These are phyloP conservation scores for Triadica sebifera DNA, from an alignment of 345 rosid species.

Conservation along the genomic window DNA sequence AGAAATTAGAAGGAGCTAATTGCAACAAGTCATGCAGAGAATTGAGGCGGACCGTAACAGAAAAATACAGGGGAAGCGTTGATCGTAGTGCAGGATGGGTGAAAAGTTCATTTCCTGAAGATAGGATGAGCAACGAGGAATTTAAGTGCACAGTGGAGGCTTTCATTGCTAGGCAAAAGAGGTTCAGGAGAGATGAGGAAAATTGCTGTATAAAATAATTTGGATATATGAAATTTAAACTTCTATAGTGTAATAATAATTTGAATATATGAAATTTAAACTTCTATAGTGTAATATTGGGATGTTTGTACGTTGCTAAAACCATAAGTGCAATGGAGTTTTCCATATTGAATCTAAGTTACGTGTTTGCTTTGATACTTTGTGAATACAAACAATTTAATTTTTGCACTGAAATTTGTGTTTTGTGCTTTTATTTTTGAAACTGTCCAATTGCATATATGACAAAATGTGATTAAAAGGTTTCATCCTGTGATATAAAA, in stretches of 20 bases:
- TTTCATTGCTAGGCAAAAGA: conserved; percentile 80
- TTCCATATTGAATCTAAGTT: background rate
- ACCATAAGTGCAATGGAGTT: conserved; percentile 18
- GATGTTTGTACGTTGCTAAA: conserved; percentile 20
- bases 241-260: conserved; percentile 5
- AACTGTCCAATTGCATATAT: too few relatives aligned
- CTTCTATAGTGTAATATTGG: background rate
- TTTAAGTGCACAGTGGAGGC: conserved; percentile 60
- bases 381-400: too few relatives aligned
- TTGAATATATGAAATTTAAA: background rate
- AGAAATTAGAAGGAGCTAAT: conserved; percentile 28
- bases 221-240: background rate
- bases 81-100: conserved; percentile 24
- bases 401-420: background rate
- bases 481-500: too few relatives aligned
- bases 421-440: background rate
- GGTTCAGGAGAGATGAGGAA: conserved; percentile 61
- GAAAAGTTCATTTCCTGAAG: conserved; percentile 42
- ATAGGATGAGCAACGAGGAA: conserved; percentile 73
- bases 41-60: conserved; percentile 52
- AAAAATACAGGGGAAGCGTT: conserved; percentile 34
- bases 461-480: too few relatives aligned
- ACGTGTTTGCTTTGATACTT: background rate
- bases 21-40: conserved; percentile 24
- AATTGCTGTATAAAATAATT: conserved; percentile 22